Evolutionary conservation across 495 filamentous ascomycete species (phyloP).

Genomic region (Trichoderma reesei): DNA sequence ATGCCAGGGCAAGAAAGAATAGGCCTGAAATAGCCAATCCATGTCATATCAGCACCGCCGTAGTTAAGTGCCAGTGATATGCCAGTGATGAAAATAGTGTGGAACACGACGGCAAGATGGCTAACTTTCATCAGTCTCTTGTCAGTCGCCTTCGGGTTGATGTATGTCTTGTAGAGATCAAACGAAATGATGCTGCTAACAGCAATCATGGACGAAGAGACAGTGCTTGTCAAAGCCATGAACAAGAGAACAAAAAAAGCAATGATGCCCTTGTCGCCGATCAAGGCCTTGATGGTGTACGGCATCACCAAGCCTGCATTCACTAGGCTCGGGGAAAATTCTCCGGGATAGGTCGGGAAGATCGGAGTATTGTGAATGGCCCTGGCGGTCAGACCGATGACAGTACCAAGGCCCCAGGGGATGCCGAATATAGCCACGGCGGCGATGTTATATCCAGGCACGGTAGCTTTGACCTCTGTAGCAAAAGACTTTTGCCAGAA

Average conservation of each 20-base stretch:
- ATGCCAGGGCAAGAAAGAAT: slow-evolving; percentile 69
- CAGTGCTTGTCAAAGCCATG: slow-evolving; percentile 79
- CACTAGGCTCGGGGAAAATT: slow-evolving; percentile 57
- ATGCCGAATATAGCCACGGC: slow-evolving; percentile 51
- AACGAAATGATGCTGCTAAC: slow-evolving; percentile 79
- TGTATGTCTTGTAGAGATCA: slow-evolving; percentile 60
- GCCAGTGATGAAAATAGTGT: slow-evolving; percentile 62
- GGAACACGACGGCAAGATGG: slow-evolving; percentile 58
- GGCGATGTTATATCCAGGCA: slow-evolving; percentile 73
- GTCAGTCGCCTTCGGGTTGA: slow-evolving; percentile 47
- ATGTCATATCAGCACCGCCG: slow-evolving; percentile 34
- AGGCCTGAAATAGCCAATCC: slow-evolving; percentile 67
- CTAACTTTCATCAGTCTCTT: slow-evolving; percentile 65
- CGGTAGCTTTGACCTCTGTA: slow-evolving; percentile 44
- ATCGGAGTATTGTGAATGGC: slow-evolving; percentile 59
- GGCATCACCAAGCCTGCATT: slow-evolving; percentile 71
- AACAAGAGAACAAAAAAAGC: slow-evolving; percentile 71
- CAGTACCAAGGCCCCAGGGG: slow-evolving; percentile 73
- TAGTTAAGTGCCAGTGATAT: slow-evolving; percentile 64
- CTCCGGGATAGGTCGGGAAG: slow-evolving; percentile 52
- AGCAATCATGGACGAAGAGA: slow-evolving; percentile 72
- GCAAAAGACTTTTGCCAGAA: slow-evolving; percentile 46
- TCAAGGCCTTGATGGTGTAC: slow-evolving; percentile 64
- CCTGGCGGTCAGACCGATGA: slow-evolving; percentile 69
- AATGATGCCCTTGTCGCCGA: slow-evolving; percentile 70